These are phyloP conservation scores for Fusarium sublunatum DNA, from an alignment of 2,329 filamentous ascomycete genomes.

Conservation along the genomic window DNA sequence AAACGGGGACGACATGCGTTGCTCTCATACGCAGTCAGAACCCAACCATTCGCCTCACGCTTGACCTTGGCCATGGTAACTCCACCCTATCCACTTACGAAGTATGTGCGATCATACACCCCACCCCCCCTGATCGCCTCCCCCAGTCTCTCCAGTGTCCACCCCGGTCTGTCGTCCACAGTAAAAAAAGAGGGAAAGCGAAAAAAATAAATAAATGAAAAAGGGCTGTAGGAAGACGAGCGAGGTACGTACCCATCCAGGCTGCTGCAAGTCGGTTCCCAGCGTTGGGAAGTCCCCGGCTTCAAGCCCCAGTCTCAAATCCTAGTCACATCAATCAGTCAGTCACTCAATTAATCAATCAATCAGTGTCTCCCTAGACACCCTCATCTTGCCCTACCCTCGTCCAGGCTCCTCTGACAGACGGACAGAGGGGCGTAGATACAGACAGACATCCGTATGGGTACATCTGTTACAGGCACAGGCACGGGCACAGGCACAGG, in stretches of 20 bases:
- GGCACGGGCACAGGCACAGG: conserved; percentile 25
- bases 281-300: conserved; percentile 19
- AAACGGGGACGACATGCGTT: conserved; percentile 27
- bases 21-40: conserved; percentile 21
- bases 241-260: conserved; percentile 22
- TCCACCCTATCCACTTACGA: conserved; percentile 33
- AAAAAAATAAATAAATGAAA: conserved; percentile 28
- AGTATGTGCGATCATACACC: conserved; percentile 34
- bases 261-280: conserved; percentile 15
- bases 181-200: conserved; percentile 20
- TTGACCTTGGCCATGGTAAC: conserved; percentile 34
- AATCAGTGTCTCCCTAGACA: conserved; percentile 32
- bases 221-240: conserved; percentile 14
- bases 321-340: conserved; percentile 32
- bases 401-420: conserved; percentile 38
- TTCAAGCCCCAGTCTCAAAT: conserved; percentile 26
- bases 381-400: conserved; percentile 23
- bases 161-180: conserved; percentile 41
- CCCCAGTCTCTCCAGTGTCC: conserved; percentile 43
- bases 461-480: conserved; percentile 34
- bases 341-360: conserved; percentile 16
- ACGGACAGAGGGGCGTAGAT: conserved; percentile 29
- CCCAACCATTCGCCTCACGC: conserved; percentile 37
- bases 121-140: conserved; percentile 33
- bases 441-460: not conserved